Evolutionary conservation across 805 yeast species (phyloP), one percentile per base, ranked within the genome.

Genomic region (Lipomyces yamanashiensis): DNA sequence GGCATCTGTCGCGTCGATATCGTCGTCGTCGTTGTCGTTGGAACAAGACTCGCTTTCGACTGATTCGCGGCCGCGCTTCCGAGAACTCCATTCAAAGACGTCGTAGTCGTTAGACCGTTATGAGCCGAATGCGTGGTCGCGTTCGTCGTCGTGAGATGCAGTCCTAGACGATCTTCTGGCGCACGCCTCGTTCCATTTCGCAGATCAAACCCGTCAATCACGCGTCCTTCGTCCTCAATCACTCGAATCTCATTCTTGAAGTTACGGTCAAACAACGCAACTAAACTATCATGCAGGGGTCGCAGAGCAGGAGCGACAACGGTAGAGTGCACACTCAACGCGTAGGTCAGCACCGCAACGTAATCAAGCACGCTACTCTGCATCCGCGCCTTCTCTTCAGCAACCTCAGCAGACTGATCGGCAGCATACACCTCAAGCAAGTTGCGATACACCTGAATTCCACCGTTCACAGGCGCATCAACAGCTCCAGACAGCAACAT

Each of bases 401-500:
- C 45, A 9, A 51, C 15, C 41, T 47, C 67, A 15, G 47, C 61
- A 13, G 19, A 12, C n/a, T 33, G 17, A 36, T 60, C 60, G 36
- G 53, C 13, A 23, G 48, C 53, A 45, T 57, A 56, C n/a, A 48
- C 12, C 10, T 61, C 61, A 40, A 89, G 84, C 73, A 91, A 90
- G 1, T 83, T 83, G 60, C 92, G 81, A 76, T 89, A 91, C 73
- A 88, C 91, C 1, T 90, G 89, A 67, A 91, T 89, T 62, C 97
- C 97, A 41, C 97, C 97, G 73, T 91, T 91, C 6, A 91, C 93
- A 2, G 97, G 97, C 0, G 97, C 85, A 73, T 90, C 96, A 59
- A 92, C 92, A 0, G 97, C 89, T 49, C 97, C 97, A 7, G 75
- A 71, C 6, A 74, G 63, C 2, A 69, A 69, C 60, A 74, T 67